A percentile compares a stretch with the other conserved stretches of the same genome.
Evolutionary conservation across 768 basidiomycete genomes (phyloP).

Genomic region (Boletus rubescentipes): DNA sequence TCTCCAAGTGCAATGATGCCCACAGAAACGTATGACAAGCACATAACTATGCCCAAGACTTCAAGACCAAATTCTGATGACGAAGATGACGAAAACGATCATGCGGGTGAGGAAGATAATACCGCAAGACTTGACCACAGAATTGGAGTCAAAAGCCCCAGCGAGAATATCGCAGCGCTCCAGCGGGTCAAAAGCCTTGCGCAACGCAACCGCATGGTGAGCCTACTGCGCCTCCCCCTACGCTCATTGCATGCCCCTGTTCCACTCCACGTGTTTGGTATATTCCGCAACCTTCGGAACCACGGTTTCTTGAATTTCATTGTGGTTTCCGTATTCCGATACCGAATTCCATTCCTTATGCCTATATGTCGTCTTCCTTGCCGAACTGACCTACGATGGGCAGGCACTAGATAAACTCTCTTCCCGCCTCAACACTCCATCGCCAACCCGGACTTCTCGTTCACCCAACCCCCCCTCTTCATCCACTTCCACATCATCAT

Average conservation of each 20-base stretch:
- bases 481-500: slow-evolving; percentile 35
- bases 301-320: neutral
- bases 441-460: slow-evolving; percentile 44
- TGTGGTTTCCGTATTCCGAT: slow-evolving; percentile 7
- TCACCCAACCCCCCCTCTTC: slow-evolving; percentile 35
- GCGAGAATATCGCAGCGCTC: slow-evolving; percentile 57
- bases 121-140: slow-evolving; percentile 53
- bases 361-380: slow-evolving; percentile 19
- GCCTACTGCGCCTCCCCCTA: slow-evolving; percentile 30
- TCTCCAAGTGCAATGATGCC: slow-evolving; percentile 37
- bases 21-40: slow-evolving; percentile 40
- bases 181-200: slow-evolving; percentile 70
- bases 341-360: slow-evolving; percentile 5
- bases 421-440: slow-evolving; percentile 56
- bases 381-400: slow-evolving; percentile 1
- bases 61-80: slow-evolving; percentile 38
- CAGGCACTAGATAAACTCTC: slow-evolving; percentile 72
- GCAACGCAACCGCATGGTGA: slow-evolving; percentile 71
- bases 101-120: slow-evolving; percentile 59
- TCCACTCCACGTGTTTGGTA: slow-evolving; percentile 32
- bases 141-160: slow-evolving; percentile 38
- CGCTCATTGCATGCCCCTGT: slow-evolving; percentile 28
- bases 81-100: slow-evolving; percentile 49
- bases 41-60: slow-evolving; percentile 26
- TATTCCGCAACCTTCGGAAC: slow-evolving; percentile 17